Conservation (phyloP, 108 stramenopile species). For the Aurantiochytrium sp. region DNA sequence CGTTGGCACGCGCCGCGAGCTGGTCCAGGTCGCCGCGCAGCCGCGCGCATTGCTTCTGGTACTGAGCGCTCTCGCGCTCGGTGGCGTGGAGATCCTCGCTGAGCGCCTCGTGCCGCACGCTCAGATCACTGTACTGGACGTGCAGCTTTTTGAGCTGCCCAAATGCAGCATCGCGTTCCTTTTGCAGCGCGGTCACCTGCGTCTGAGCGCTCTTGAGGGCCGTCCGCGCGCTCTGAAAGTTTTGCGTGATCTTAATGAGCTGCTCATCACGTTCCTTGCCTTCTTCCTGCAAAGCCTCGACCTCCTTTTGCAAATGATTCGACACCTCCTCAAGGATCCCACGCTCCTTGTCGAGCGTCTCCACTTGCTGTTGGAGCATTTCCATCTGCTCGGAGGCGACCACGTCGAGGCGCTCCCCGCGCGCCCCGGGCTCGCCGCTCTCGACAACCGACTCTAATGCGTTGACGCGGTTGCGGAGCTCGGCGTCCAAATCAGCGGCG, state of each 20-base stretch:
- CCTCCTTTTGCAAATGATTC: not conserved
- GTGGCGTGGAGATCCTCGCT: not conserved
- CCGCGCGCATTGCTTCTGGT: not conserved
- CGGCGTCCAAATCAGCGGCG: not conserved
- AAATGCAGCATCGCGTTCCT: slow-evolving; percentile 1
- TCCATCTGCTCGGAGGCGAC: not conserved
- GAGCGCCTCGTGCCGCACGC: not conserved
- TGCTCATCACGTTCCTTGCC: not conserved
- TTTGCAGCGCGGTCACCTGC: not conserved
- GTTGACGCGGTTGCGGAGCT: not conserved
- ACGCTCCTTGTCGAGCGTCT: not conserved
- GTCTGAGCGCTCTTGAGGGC: not conserved
- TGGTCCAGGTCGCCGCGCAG: not conserved
- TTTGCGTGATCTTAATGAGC: slow-evolving; percentile 28
- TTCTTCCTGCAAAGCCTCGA: not conserved
- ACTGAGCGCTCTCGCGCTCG: not conserved
- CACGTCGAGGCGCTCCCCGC: not conserved
- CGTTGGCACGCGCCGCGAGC: not conserved
- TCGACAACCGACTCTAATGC: not conserved
- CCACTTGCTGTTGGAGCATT: not conserved
- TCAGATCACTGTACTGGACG: not conserved
- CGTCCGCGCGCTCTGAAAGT: not conserved
- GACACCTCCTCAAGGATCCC: not conserved
- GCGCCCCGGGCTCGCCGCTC: not conserved
- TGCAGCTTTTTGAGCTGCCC: not conserved